Base-by-base conservation (phyloP, 768 basidiomycete species). In the Boletus speciosus region DNA sequence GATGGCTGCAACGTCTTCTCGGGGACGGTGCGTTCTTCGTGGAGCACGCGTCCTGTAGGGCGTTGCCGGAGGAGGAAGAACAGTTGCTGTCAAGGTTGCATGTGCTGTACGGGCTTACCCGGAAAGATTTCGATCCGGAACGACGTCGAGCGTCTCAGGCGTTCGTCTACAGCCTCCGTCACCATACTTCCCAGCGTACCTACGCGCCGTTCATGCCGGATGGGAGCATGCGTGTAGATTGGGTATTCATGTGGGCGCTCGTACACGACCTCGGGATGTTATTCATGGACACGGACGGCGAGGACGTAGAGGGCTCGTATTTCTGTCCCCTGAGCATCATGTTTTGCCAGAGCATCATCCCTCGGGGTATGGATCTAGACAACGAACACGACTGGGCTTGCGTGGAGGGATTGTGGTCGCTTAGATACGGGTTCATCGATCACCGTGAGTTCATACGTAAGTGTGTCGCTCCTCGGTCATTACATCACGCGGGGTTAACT, bases 351-450 rank as follows among this genome's bases (percentile, higher is more conserved):
- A 76, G 77, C 31, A 54, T 78, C 43, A 68, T 82, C 4, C 76
- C 78, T 2, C 61, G 60, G 1, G 74, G 64, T 1, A 37, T 78
- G 44, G 65, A 76, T 51, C 55, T 77, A 15, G 60, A 67, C 52
- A 41, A 35, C 16, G 68, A 66, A 31, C 51, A 55, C 1, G 71
- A 73, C 49, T 73, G 70, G 68, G 67, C 62, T 6, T 58, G 82
- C 3, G 68, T 88, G 0, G 72, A 73, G 32, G 87, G 86, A 0
- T 32, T 67, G 15, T 89, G 87, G 87, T 69, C 72, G 5, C 77
- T 82, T 12, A 77, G 80, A n/a, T 88, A 86, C 61, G 82, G 79
- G 49, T 89, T 85, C 61, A 77, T 80, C 49, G 86, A 89, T 64
- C 86, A 89, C 61, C 70, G 83, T 6, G 83, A 84, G 44, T 74